Base-by-base conservation (phyloP, 2,329 filamentous ascomycete species). In the Arthrobotrys sinensis region DNA sequence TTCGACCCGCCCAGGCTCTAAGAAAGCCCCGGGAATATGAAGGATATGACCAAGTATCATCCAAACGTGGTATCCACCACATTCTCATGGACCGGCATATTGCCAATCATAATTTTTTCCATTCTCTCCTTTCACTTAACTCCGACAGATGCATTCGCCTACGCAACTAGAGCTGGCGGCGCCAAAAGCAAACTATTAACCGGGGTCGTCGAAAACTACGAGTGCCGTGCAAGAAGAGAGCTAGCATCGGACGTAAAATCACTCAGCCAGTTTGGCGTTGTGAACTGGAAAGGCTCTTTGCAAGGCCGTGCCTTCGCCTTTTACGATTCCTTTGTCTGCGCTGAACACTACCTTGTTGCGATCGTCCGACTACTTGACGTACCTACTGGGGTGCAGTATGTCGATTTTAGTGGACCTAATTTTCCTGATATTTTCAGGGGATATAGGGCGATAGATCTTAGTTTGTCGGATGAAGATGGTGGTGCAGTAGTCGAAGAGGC, bases 321-420 rank as follows among this genome's bases (percentile, higher is more conserved):
- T 50, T 78, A 53, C 38, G 16, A 36, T 11, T n/a, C 10, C 5
- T 24, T 3, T 0, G 36, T 12, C 4, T 78, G 75, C 43, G 2
- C 14, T 2, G 60, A 53, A 0, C 7, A 11, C 2, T 1, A 7
- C 1, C 21, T 57, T 8, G n/a, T 34, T 6, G 43, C 50, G 3
- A 21, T 78, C 1, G 53, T 67, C 4, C 40, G 75, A 48, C 43
- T 78, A 4, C 69, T 67, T 21, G 62, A 78, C 12, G 53, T 67
- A 7, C 67, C 50, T 5, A 6, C 60, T 14, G 66, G 50, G 1
- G 46, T 64, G 4, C 75, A 78, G 16, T 72, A 71, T 38, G 45
- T 72, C 16, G 63, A 72, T 28, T 28, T 78, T 8, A 66, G 46
- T 3, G 46, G 75, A 19, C 19, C 16, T 4, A 63, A 67, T 32